phyloP scores from a whole-genome alignment of 192 early-diverging fungal species.

The Mortierella claussenii region DNA sequence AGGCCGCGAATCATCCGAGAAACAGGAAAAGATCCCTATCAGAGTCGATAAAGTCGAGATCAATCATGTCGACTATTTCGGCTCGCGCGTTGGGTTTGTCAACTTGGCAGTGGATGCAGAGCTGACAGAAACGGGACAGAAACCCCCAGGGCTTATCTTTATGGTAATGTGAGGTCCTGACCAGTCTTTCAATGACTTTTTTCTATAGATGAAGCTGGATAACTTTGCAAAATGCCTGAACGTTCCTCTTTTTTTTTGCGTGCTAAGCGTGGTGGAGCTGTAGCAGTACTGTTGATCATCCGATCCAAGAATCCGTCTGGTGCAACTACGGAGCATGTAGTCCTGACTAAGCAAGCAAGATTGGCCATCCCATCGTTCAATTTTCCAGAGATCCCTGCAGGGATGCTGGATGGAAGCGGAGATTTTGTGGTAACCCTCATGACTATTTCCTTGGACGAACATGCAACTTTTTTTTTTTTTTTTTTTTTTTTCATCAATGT shows the following conservation, averaged over 20 bases:
- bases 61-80: conserved; percentile 81
- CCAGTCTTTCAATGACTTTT: too few species aligned
- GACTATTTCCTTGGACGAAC: not conserved
- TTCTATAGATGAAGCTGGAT: not conserved
- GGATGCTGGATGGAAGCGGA: conserved; percentile 82
- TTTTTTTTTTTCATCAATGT: too few species aligned
- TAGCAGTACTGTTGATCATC: conserved; percentile 77
- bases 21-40: conserved; percentile 37
- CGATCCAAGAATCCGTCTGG: conserved; percentile 38
- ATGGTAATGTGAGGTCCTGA: conserved; percentile 63
- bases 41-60: conserved; percentile 64
- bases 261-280: conserved; percentile 75
- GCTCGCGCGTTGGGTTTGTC: conserved; percentile 75
- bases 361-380: conserved; percentile 69
- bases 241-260: not conserved
- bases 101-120: conserved; percentile 73
- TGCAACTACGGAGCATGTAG: conserved; percentile 58
- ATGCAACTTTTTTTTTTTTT: not conserved
- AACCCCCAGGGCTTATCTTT: conserved; percentile 81
- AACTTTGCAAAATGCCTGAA: not conserved
- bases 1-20: not conserved
- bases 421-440: conserved; percentile 64
- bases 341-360: conserved; percentile 81
- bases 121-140: conserved; percentile 58
- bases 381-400: conserved; percentile 81